A percentile compares a stretch with the other conserved stretches of the same genome.
Evolutionary conservation across 75 land plant species (phyloP).

Genomic region (Pseudotsuga menziesii): DNA sequence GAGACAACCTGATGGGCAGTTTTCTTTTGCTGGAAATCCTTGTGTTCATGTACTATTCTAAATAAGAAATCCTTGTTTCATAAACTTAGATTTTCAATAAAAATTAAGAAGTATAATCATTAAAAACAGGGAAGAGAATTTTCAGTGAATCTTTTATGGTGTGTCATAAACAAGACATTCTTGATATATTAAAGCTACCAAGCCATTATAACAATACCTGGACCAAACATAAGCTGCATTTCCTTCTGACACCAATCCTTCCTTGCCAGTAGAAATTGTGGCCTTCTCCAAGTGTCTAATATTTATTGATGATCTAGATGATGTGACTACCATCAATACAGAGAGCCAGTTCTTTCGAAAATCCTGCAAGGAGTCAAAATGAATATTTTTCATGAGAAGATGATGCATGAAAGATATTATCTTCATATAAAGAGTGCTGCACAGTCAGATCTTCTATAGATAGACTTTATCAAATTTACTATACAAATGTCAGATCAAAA

Average conservation of each 20-base stretch:
- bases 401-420: not conserved
- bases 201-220: conserved; percentile 44
- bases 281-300: conserved; percentile 98
- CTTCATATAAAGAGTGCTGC: not conserved
- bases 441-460: not conserved
- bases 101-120: not conserved
- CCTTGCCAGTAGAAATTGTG: conserved; percentile 97
- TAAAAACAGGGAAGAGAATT: not conserved
- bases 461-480: not conserved
- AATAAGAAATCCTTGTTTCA: not conserved
- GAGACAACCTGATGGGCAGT: not conserved
- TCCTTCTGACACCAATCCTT: conserved; percentile 94
- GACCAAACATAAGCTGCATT: conserved; percentile 95
- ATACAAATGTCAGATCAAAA: not conserved
- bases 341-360: conserved; percentile 93
- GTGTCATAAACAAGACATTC: not conserved
- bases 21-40: not conserved
- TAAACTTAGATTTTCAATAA: not conserved
- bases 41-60: not conserved
- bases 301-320: conserved; percentile 89
- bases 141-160: not conserved
- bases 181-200: not conserved
- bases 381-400: not conserved
- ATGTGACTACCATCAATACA: conserved; percentile 90
- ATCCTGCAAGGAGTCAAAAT: conserved; percentile 40